Conservation (phyloP, 1,139 yeast species). For the Saccharomyces hybrid region DNA sequence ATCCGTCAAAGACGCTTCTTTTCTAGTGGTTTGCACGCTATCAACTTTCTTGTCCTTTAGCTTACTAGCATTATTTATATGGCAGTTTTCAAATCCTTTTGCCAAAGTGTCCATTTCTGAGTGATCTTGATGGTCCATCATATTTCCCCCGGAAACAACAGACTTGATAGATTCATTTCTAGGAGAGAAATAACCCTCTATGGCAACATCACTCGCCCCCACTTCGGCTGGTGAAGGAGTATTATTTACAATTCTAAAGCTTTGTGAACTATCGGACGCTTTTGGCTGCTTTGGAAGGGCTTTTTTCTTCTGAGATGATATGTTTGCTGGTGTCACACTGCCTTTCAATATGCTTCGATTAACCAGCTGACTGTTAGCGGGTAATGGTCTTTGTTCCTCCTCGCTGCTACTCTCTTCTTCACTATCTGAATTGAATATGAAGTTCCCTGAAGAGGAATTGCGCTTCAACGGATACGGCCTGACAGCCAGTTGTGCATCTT, state of each 20-base stretch:
- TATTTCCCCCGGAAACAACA: conserved; percentile 18
- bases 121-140: not conserved
- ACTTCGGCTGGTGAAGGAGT: conserved; percentile 19
- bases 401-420: conserved; percentile 18
- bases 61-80: conserved; percentile 8
- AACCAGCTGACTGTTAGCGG: not conserved
- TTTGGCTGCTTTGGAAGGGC: not conserved
- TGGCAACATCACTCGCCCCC: conserved; percentile 44
- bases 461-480: conserved; percentile 9
- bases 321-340: not conserved
- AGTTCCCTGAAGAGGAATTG: conserved; percentile 20
- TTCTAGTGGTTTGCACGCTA: conserved; percentile 3
- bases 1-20: conserved; percentile 3
- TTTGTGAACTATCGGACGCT: conserved; percentile 5
- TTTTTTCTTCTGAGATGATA: not conserved
- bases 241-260: conserved; percentile 10
- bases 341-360: not conserved
- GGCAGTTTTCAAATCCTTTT: conserved; percentile 3
- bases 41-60: conserved; percentile 6
- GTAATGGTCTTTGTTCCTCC: conserved; percentile 1
- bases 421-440: conserved; percentile 28
- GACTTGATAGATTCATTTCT: conserved; percentile 25
- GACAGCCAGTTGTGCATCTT: not conserved
- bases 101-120: not conserved
- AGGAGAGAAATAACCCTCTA: conserved; percentile 34